Base-by-base conservation (phyloP, 306 rosid genomes). In the Vigna hirtella region DNA sequence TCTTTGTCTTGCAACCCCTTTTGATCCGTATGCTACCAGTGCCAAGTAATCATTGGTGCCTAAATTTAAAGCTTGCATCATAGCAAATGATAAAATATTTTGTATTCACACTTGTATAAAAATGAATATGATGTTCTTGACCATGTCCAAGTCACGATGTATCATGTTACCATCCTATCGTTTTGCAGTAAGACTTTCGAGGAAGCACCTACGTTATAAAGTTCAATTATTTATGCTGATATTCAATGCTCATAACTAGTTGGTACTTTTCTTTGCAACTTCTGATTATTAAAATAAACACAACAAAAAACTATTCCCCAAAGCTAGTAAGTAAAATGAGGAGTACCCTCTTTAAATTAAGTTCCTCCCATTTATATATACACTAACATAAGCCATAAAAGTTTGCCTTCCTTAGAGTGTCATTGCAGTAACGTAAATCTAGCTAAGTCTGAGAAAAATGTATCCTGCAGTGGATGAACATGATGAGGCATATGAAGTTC, bases 391-490 rank as follows among this genome's bases (percentile, higher is more conserved):
- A 57, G 30, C 30, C 5, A 69, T 49, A 52, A 71, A 66, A 28
- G 51, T 5, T 68, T 36, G 76, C 40, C 13, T 18, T 69, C 32
- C 26, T 36, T 22, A 49, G 9, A 79, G 16, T 32, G 16, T 1
- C 13, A 59, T 20, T 47, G n/a, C n/a, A 34, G 42, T 15, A 66
- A 61, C 15, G 8, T 14, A 43, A 24, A 28, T 66, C 5, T n/a
- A 20, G 48, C 22, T 45, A 38, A 51, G 30, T 81, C 43, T 7
- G 32, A 72, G 48, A 9, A 67, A 66, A 20, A 85, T 89, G 93
- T 81, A 87, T 81, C 88, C 88, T 13, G 1, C 69, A 12, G 71
- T 64, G 49, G 78, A 65, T 66, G 84, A 89, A 77, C 10, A 70
- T 6, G 80, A 83, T 6, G 82, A 84, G 26, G 57, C 18, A 65